Base-by-base conservation (phyloP, 2,329 filamentous ascomycete species). In the Pseudocercospora eumusae region DNA sequence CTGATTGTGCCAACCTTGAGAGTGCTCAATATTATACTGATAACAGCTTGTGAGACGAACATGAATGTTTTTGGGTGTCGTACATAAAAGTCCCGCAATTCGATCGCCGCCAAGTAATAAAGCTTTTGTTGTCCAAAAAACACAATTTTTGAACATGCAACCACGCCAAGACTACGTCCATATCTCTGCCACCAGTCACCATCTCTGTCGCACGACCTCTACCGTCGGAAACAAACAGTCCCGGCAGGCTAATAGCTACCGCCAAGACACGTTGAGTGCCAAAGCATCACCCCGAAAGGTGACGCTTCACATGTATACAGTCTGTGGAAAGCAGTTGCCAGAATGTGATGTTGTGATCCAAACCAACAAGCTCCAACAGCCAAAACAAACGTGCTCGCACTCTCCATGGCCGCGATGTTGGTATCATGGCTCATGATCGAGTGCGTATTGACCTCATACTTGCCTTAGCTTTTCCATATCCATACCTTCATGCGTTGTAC, bases 351-450 rank as follows among this genome's bases (percentile, higher is more conserved):
- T 67, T 67, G 64, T 60, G 56, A 61, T 59, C 62, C 56, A 65
- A 56, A 60, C 57, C 59, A 62, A 50, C 56, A 62, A 42, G 58
- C 58, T 60, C 58, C 55, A 58, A 55, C 52, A 54, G 60, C 36
- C 56, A 54, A 25, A 59, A 18, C 36, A 40, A 27, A 60, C 57
- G 57, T 56, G 60, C 57, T 31, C 53, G 40, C 60, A 59, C 61
- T 60, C 55, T 42, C 28, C 53, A 53, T 53, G 57, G 53, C 56
- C 61, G 58, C 60, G 67, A 70, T 70, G 67, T 70, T 69, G 66
- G 62, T 62, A 69, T 70, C 68, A 62, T 62, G 60, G 66, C 63
- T 49, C 21, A 47, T 61, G 52, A 55, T 20, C 44, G 59, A 50
- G 53, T 49, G 40, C 44, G 53, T 54, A 28, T n/a, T 40, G 52